These are phyloP conservation scores for Trichoderma arundinaceum DNA, from an alignment of 2,329 filamentous ascomycete genomes.

Conservation along the genomic window DNA sequence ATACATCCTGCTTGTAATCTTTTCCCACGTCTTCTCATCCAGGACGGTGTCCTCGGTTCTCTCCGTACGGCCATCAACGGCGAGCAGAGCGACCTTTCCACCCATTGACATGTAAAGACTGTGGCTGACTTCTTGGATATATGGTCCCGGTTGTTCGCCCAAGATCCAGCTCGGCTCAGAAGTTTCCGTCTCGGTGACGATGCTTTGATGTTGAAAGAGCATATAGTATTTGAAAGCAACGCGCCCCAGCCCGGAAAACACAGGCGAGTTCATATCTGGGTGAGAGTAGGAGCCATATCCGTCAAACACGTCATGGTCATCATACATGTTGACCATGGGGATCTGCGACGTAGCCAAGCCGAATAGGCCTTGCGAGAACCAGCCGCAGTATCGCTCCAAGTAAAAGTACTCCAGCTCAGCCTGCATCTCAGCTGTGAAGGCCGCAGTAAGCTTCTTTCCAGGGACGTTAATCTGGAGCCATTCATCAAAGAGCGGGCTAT, in stretches of 20 bases:
- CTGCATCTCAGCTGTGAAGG: conserved; percentile 82
- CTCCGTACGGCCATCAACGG: conserved; percentile 90
- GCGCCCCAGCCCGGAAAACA: conserved; percentile 87
- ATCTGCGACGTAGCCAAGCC: conserved; percentile 93
- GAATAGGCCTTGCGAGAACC: conserved; percentile 96
- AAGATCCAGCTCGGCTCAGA: conserved; percentile 92
- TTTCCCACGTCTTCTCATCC: conserved; percentile 79
- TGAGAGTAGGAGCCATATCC: conserved; percentile 94
- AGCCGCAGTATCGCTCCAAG: conserved; percentile 84
- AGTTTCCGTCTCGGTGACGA: conserved; percentile 77
- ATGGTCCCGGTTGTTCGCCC: conserved; percentile 80
- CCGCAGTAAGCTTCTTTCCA: conserved; percentile 75
- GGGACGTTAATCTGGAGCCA: conserved; percentile 86
- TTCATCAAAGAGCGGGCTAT: conserved; percentile 77
- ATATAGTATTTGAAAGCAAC: conserved; percentile 99
- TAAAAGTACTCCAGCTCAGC: conserved; percentile 89
- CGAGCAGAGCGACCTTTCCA: conserved; percentile 78
- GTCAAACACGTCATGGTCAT: conserved; percentile 91
- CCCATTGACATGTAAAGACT: conserved; percentile 87
- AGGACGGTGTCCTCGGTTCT: conserved; percentile 83
- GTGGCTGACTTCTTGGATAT: conserved; percentile 84
- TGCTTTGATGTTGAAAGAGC: conserved; percentile 95
- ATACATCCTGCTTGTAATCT: conserved; percentile 84
- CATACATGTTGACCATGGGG: conserved; percentile 97
- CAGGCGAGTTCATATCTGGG: conserved; percentile 86